Percentiles rank a stretch among this genome's conserved stretches.
These are phyloP conservation scores for Colletotrichum sp. DNA, from an alignment of 2,329 filamentous ascomycete genomes.

Conservation along the genomic window DNA sequence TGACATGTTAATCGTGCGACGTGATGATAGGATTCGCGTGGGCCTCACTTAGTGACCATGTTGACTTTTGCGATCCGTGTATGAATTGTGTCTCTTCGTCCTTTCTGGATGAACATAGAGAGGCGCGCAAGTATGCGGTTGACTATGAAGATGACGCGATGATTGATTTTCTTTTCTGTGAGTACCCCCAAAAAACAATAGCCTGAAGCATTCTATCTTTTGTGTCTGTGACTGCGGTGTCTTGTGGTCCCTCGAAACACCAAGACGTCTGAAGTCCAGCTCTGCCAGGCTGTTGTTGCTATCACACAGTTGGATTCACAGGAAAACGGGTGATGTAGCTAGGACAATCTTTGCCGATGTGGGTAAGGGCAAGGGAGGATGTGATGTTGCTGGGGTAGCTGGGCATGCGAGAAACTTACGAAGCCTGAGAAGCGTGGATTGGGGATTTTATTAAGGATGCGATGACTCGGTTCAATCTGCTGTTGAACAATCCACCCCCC, in stretches of 20 bases:
- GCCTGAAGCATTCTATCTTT: background rate
- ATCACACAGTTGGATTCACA: too few relatives aligned
- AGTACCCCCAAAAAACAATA: too few relatives aligned
- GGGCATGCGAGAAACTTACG: too few relatives aligned
- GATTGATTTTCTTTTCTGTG: accelerated
- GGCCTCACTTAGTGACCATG: too few relatives aligned
- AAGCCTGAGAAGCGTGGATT: too few relatives aligned
- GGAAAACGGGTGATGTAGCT: too few relatives aligned
- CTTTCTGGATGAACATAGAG: background rate
- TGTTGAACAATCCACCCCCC: background rate
- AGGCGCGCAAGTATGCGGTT: too few relatives aligned
- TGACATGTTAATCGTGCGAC: accelerated
- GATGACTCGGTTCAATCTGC: background rate
- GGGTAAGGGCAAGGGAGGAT: accelerated
- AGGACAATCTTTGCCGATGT: too few relatives aligned
- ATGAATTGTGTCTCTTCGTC: too few relatives aligned
- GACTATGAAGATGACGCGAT: background rate
- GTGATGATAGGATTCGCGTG: background rate
- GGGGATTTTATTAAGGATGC: too few relatives aligned
- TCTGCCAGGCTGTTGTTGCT: background rate
- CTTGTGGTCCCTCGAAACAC: background rate
- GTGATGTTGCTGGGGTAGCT: too few relatives aligned
- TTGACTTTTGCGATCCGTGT: too few relatives aligned
- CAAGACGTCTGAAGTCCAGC: accelerated
- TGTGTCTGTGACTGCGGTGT: accelerated